phyloP scores from a whole-genome alignment of 306 rosid genomes.

The Bauhinia variegata region DNA sequence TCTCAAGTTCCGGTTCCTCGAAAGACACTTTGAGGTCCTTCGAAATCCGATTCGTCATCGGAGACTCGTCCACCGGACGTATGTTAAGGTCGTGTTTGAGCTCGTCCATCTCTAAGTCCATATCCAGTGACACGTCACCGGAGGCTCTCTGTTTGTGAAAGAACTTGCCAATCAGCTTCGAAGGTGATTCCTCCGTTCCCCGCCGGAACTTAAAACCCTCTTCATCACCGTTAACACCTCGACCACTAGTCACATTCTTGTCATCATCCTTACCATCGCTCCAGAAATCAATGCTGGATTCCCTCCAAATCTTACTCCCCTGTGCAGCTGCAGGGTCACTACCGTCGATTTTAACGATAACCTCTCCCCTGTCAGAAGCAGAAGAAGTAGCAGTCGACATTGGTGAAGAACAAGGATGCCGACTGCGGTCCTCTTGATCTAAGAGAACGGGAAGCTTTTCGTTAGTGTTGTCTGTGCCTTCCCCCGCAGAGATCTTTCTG shows the following conservation, averaged over 20 bases:
- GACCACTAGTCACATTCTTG: background rate
- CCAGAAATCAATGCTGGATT: slow-evolving; percentile 67
- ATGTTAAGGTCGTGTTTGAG: slow-evolving; percentile 45
- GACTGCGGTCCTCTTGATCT: slow-evolving; percentile 39
- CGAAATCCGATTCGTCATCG: slow-evolving; percentile 39
- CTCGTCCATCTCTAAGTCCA: slow-evolving; percentile 98
- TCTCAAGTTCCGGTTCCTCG: slow-evolving; percentile 44
- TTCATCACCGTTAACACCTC: background rate
- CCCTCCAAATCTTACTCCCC: slow-evolving; percentile 51
- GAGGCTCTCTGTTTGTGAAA: slow-evolving; percentile 75
- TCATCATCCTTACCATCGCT: background rate
- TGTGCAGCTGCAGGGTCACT: background rate
- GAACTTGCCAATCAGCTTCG: slow-evolving; percentile 71
- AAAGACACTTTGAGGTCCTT: slow-evolving; percentile 69
- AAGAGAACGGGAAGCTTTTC: slow-evolving; percentile 68
- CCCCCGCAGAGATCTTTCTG: slow-evolving; percentile 41
- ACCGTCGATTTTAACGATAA: slow-evolving; percentile 65
- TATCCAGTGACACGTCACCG: slow-evolving; percentile 71
- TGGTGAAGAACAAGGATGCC: background rate
- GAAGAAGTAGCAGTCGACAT: slow-evolving; percentile 12
- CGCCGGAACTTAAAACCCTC: slow-evolving; percentile 54
- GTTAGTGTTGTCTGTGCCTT: background rate
- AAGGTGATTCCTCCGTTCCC: slow-evolving; percentile 69
- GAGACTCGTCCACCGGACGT: slow-evolving; percentile 63
- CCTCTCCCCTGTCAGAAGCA: slow-evolving; percentile 33